Conservation (phyloP, 1,139 yeast species). For the Diutina pseudorugosa region DNA sequence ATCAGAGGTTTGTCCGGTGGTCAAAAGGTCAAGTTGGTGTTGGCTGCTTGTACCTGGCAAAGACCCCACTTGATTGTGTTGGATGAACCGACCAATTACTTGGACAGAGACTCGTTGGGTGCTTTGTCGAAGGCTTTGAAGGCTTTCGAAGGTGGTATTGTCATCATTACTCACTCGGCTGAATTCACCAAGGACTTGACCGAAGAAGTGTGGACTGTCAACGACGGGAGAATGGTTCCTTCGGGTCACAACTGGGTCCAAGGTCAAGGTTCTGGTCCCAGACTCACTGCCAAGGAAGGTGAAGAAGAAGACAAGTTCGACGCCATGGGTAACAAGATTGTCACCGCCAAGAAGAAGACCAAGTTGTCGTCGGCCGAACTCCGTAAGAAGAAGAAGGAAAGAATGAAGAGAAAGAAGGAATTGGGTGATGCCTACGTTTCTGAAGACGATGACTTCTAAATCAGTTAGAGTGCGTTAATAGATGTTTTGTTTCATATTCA, state of each 20-base stretch:
- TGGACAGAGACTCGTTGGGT: constrained; percentile 98
- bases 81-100: constrained; percentile 98
- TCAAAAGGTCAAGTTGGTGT: constrained; percentile 98
- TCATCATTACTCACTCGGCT: constrained; percentile 98
- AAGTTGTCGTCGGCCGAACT: constrained; percentile 97
- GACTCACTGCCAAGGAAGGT: constrained; percentile 89
- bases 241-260: constrained; percentile 99
- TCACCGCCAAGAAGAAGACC: constrained; percentile 89
- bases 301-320: constrained; percentile 97
- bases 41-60: constrained; percentile 99
- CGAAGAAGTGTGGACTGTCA: constrained; percentile 99
- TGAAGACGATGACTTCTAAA: constrained; percentile 61
- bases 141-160: constrained; percentile 99
- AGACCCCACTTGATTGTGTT: constrained; percentile 99
- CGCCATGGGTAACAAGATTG: constrained; percentile 99
- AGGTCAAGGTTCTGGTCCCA: constrained; percentile 99
- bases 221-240: constrained; percentile 97
- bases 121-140: constrained; percentile 98
- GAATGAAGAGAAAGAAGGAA: constrained; percentile 99
- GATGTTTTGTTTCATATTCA: neutral
- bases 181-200: constrained; percentile 99
- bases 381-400: constrained; percentile 99
- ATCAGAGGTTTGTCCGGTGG: constrained; percentile 99
- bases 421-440: constrained; percentile 98
- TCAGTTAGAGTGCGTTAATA: neutral